Conservation (phyloP, 1,284 basidiomycete genomes). For the Leccinum brunneo-olivaceum region DNA sequence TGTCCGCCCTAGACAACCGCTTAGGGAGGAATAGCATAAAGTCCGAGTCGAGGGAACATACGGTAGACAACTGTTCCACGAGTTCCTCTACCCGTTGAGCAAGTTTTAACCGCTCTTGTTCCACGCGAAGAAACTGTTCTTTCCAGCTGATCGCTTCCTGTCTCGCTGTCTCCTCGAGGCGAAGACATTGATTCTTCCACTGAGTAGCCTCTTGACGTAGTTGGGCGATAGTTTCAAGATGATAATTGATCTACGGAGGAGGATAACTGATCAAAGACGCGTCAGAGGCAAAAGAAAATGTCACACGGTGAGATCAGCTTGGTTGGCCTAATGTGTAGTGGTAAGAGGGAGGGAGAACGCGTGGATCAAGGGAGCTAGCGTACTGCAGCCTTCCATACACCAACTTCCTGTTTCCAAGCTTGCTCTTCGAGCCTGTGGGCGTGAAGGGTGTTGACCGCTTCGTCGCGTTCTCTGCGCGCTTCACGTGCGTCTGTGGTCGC, state of each 20-base stretch:
- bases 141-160: constrained; percentile 56
- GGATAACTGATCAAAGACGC: constrained; percentile 1
- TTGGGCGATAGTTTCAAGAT: constrained; percentile 52
- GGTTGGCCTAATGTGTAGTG: constrained; percentile 38
- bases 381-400: constrained; percentile 47
- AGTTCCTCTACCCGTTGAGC: constrained; percentile 52
- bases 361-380: constrained; percentile 24
- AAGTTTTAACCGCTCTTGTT: constrained; percentile 53
- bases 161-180: constrained; percentile 41
- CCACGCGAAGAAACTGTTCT: constrained; percentile 62
- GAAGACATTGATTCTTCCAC: constrained; percentile 64
- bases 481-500: constrained; percentile 40
- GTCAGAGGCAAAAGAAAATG: background rate
- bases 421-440: constrained; percentile 40
- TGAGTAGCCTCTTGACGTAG: constrained; percentile 56
- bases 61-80: constrained; percentile 38
- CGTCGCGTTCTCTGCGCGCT: constrained; percentile 48
- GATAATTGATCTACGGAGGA: constrained; percentile 43
- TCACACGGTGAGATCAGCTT: constrained; percentile 51
- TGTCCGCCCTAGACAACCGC: constrained; percentile 22
- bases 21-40: constrained; percentile 13
- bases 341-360: constrained; percentile 7
- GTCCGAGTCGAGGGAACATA: constrained; percentile 23
- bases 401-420: constrained; percentile 43
- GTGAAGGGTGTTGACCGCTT: constrained; percentile 43